Base-by-base conservation (phyloP, 768 basidiomycete species). In the Lentinus brumalis region DNA sequence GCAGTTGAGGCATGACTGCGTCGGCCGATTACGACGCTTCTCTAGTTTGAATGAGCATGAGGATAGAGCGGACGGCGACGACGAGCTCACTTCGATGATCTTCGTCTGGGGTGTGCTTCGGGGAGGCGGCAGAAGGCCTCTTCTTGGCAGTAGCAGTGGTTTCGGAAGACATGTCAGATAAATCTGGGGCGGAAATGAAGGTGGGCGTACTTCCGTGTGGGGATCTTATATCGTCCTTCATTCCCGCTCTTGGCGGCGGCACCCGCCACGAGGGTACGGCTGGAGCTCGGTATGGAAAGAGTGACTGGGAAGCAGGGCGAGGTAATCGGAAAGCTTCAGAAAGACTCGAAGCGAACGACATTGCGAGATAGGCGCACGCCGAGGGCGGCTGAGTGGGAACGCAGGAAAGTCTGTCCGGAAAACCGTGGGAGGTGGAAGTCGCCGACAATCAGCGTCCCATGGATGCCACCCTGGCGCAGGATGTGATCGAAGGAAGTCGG, bases 1-100 rank as follows among this genome's bases (percentile, higher is more conserved):
- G 64, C 88, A 89, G 63, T 88, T 88, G 31, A 89, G 75, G 66
- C 88, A 89, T 61, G 87, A 88, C 63, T 88, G 87, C 3, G 87
- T 89, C 6, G 86, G 88, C 54, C 88, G 82, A 69, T 89, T 89
- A 47, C 88, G 85, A 63, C 86, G 83, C 58, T 72, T 72, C 31
- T 70, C 69, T 70, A 52, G 15, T 18, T n/a, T 29, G 56, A 64
- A 49, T 35, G 8, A 54, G 62, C 70, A 71, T 71, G 30, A 69
- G 67, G 70, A 74, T 52, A n/a, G 18, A 35, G 6, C 35, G 1
- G 40, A 35, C 42, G 56, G 9, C n/a, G 53, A 29, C 49, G 26
- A 35, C 7, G 32, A 3, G 59, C 69, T 50, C 61, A 72, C 71
- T 68, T 31, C 84, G 79, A 61, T 86, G 84, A 68, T 85, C 84